Conservation (phyloP, 768 basidiomycete genomes). For the Lactifluus piperatus region DNA sequence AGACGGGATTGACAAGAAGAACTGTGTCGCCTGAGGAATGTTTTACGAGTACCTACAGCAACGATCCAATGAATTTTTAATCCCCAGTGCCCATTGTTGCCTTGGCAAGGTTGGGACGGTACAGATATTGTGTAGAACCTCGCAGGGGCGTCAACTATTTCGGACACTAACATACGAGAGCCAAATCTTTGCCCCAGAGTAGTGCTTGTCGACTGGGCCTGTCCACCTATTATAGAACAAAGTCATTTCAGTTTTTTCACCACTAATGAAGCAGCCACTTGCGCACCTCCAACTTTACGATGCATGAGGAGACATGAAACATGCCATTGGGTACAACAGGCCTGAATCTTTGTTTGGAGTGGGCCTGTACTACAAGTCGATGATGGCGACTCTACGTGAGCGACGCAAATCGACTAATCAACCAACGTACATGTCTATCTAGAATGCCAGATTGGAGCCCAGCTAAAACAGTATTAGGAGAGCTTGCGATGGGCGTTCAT, state of each 20-base stretch:
- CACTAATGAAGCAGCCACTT: not conserved
- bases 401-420: conserved; percentile 4
- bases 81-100: no score
- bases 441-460: not conserved
- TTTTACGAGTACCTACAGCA: no score
- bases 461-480: not conserved
- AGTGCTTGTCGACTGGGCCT: no score
- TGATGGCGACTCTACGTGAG: conserved; percentile 3
- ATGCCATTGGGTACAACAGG: not conserved
- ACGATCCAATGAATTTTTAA: no score
- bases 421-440: conserved; percentile 10
- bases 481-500: not conserved
- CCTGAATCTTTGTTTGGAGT: not conserved
- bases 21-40: no score
- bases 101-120: no score
- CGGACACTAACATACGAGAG: no score
- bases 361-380: conserved; percentile 6
- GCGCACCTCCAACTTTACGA: conserved; percentile 10
- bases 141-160: no score
- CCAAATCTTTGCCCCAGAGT: no score
- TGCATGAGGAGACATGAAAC: not conserved
- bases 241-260: not conserved
- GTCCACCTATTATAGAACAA: not conserved
- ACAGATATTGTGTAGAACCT: no score
- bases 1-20: no score